Evolutionary conservation across 176 grass and related monocot species (phyloP).

Genomic region (Rhynchospora pubera): DNA sequence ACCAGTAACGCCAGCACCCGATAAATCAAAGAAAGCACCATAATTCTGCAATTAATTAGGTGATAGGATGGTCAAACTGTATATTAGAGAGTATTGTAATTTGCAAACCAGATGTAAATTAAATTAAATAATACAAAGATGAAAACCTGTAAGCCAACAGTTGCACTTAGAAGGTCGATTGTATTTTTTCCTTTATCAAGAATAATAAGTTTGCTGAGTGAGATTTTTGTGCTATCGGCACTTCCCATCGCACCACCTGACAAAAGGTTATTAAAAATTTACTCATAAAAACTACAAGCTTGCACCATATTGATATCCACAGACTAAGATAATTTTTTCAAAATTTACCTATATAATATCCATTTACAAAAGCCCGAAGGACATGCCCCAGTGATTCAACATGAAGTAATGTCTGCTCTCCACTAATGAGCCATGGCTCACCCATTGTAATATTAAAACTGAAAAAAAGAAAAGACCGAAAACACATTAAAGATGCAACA

Average conservation of each 20-base stretch:
- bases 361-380: constrained; percentile 80
- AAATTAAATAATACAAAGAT: background rate
- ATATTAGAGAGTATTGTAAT: background rate
- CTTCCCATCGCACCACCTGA: constrained; percentile 55
- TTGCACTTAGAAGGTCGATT: constrained; percentile 91
- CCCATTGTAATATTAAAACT: constrained; percentile 50
- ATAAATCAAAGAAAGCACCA: constrained; percentile 90
- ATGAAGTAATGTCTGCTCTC: constrained; percentile 62
- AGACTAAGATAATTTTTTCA: background rate
- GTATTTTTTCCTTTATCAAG: constrained; percentile 74
- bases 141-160: constrained; percentile 83
- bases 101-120: background rate
- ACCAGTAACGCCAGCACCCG: constrained; percentile 82
- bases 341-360: constrained; percentile 55
- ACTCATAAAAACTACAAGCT: background rate
- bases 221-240: constrained; percentile 40
- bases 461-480: constrained; percentile 14
- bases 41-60: constrained; percentile 54
- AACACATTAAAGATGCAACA: background rate
- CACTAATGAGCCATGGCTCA: constrained; percentile 63
- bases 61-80: background rate
- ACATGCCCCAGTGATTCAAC: constrained; percentile 87
- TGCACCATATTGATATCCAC: background rate
- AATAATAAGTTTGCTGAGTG: constrained; percentile 43
- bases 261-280: constrained; percentile 20